Conservation (phyloP, 176 grass and related monocot species). For the Lolium perenne region DNA sequence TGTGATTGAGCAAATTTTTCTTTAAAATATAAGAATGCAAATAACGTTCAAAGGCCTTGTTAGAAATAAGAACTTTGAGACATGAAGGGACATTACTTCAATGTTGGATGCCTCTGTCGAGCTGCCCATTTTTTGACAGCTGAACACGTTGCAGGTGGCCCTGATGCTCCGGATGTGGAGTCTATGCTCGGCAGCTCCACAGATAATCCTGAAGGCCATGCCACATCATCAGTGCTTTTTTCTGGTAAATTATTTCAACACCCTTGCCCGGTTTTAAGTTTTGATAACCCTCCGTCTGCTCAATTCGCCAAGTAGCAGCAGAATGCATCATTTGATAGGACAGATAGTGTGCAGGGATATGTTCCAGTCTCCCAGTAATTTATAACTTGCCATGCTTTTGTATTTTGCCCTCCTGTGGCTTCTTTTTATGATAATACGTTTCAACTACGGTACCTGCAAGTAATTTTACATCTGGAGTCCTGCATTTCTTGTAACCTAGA, state of each 20-base stretch:
- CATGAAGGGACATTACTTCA: neutral
- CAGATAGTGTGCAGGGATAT: neutral
- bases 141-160: neutral
- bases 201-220: neutral
- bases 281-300: neutral
- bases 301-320: neutral
- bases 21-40: neutral
- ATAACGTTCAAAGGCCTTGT: neutral
- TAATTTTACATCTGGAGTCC: neutral
- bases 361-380: neutral
- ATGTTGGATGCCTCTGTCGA: neutral
- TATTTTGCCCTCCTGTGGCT: neutral
- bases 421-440: neutral
- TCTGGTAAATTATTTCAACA: neutral
- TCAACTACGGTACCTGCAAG: neutral
- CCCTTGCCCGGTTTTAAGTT: neutral
- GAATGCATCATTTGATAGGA: neutral
- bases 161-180: neutral
- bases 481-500: neutral
- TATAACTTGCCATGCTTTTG: neutral
- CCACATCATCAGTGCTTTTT: neutral
- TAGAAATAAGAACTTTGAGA: neutral
- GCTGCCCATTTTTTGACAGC: neutral
- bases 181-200: neutral
- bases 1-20: neutral